Evolutionary conservation across 768 basidiomycete species (phyloP).

Genomic region (Auricularia cornea): DNA sequence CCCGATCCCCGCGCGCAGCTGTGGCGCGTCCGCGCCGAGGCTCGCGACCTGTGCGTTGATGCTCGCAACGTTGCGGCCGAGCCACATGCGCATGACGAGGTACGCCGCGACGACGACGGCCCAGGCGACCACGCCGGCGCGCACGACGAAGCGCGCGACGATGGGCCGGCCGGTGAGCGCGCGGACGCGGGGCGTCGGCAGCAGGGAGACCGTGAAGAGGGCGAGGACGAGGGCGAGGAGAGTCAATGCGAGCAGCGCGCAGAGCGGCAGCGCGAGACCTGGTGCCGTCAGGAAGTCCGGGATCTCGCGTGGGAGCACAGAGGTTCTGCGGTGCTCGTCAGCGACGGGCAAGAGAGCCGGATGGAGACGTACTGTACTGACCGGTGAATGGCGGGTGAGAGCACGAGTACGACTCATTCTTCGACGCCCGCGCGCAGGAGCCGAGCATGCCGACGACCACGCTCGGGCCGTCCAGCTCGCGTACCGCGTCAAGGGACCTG

Average conservation of each 20-base stretch:
- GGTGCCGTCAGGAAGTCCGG: slow-evolving; percentile 55
- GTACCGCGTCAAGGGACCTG: slow-evolving; percentile 19
- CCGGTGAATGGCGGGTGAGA: slow-evolving; percentile 47
- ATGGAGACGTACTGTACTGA: slow-evolving; percentile 43
- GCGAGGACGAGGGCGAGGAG: slow-evolving; percentile 57
- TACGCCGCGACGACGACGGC: slow-evolving; percentile 49
- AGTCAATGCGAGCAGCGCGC: slow-evolving; percentile 52
- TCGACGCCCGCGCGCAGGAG: slow-evolving; percentile 51
- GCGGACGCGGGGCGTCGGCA: slow-evolving; percentile 49
- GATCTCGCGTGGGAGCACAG: slow-evolving; percentile 47
- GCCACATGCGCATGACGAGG: slow-evolving; percentile 64
- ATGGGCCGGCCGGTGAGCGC: slow-evolving; percentile 45
- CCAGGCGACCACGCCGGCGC: slow-evolving; percentile 68
- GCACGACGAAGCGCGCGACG: slow-evolving; percentile 52
- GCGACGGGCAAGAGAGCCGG: neutral
- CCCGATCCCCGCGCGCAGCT: slow-evolving; percentile 51
- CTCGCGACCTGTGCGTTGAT: slow-evolving; percentile 57
- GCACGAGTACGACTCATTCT: slow-evolving; percentile 46
- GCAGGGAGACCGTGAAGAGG: slow-evolving; percentile 54
- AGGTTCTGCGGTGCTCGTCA: slow-evolving; percentile 41
- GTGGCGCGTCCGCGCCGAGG: slow-evolving; percentile 45
- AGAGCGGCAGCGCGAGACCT: slow-evolving; percentile 48
- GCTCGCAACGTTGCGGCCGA: slow-evolving; percentile 68
- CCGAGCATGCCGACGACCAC: slow-evolving; percentile 61
- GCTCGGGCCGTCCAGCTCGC: slow-evolving; percentile 54